phyloP scores from a whole-genome alignment of 2,329 filamentous ascomycete species.

The Sporothrix inflata region DNA sequence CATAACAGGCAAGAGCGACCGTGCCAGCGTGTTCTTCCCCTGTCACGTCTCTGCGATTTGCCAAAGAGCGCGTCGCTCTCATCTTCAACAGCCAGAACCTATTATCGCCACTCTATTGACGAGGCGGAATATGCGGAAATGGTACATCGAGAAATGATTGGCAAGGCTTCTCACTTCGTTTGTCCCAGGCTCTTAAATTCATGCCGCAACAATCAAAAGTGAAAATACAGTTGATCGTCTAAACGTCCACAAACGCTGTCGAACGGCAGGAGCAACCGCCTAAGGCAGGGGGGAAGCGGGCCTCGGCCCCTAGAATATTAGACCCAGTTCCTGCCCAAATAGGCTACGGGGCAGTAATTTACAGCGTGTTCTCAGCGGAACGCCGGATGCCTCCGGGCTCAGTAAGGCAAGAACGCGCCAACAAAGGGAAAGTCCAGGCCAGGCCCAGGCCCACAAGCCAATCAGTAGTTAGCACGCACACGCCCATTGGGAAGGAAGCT shows the following conservation, averaged over 20 bases:
- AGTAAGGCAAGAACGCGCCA: slow-evolving; percentile 8
- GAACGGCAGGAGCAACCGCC: background rate
- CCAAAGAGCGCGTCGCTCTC: background rate
- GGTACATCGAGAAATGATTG: background rate
- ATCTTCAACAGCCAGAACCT: background rate
- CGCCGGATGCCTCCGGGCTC: background rate
- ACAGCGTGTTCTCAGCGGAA: slow-evolving; percentile 20
- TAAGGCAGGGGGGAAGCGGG: background rate
- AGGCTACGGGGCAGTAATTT: background rate
- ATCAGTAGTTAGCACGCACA: background rate
- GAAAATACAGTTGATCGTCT: background rate
- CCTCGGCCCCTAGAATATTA: background rate
- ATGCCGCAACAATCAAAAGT: background rate
- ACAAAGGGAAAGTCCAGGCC: background rate
- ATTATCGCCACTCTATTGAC: background rate
- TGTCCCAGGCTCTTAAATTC: background rate
- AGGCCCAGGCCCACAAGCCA: background rate
- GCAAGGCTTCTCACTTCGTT: too few species aligned
- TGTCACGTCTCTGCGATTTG: background rate
- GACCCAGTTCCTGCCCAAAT: background rate
- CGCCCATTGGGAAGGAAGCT: background rate
- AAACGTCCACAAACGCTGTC: background rate
- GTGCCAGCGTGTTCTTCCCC: background rate
- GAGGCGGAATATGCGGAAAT: background rate
- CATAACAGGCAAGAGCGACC: background rate